A percentile compares a stretch with the other conserved stretches of the same genome.
phyloP scores from a whole-genome alignment of 73 alveolate species.

The Paramecium tetraurelia region DNA sequence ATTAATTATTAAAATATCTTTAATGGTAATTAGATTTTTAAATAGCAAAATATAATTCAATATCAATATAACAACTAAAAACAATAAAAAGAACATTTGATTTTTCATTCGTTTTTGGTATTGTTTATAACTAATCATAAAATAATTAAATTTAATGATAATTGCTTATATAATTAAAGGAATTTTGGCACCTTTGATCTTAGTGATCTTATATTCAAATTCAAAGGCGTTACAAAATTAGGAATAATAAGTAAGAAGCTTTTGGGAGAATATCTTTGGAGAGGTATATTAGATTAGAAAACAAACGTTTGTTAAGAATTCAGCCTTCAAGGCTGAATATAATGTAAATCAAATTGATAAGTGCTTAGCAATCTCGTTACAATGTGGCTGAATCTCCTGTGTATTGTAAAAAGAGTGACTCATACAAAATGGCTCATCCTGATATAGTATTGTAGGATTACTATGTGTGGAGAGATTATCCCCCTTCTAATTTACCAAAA shows the following conservation, averaged over 20 bases:
- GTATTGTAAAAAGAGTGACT: constrained; percentile 23
- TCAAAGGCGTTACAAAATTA: background rate
- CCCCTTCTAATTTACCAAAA: background rate
- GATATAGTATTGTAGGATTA: constrained; percentile 3
- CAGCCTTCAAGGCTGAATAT: constrained; percentile 26
- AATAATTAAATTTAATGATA: background rate
- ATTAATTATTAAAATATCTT: background rate
- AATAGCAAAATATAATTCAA: background rate
- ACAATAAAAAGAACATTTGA: background rate
- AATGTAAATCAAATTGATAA: background rate
- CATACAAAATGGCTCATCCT: constrained; percentile 19
- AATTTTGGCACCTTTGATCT: background rate
- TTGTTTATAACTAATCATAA: background rate
- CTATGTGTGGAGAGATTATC: constrained; percentile 46
- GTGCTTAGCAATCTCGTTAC: background rate
- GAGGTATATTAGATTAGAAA: background rate
- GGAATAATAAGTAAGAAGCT: background rate
- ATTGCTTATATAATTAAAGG: background rate
- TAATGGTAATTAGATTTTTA: background rate
- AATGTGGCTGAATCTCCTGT: constrained; percentile 26
- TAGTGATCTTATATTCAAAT: background rate
- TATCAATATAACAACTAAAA: background rate
- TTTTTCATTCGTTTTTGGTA: background rate
- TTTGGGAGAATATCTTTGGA: background rate
- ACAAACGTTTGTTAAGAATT: background rate